These are phyloP conservation scores for Pseudogymnoascus sp. DNA, from an alignment of 2,329 filamentous ascomycete species.

Conservation along the genomic window DNA sequence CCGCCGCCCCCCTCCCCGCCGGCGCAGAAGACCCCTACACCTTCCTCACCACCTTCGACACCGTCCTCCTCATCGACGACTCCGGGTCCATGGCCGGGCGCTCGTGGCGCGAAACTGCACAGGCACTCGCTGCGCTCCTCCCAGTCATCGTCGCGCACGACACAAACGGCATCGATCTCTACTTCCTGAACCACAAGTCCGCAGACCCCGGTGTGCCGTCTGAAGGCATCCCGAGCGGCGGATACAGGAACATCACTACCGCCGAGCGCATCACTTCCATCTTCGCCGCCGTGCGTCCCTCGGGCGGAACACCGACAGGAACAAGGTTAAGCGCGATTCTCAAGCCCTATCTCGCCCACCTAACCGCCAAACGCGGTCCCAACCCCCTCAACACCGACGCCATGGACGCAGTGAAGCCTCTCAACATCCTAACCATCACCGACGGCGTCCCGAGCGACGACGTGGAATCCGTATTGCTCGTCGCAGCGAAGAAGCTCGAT, in stretches of 20 bases:
- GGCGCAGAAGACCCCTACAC: constrained; percentile 59
- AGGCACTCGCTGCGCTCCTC: constrained; percentile 64
- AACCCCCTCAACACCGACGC: constrained; percentile 17
- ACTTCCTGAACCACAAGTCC: constrained; percentile 70
- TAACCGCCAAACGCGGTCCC: constrained; percentile 32
- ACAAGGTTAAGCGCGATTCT: constrained; percentile 63
- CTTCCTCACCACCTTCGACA: constrained; percentile 76
- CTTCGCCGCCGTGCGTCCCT: constrained; percentile 59
- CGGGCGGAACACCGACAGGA: constrained; percentile 66
- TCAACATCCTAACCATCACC: constrained; percentile 90
- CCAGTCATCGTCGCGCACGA: constrained; percentile 77
- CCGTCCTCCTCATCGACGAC: constrained; percentile 85
- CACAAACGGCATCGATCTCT: constrained; percentile 77
- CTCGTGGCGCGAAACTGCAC: constrained; percentile 67
- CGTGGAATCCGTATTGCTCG: constrained; percentile 60
- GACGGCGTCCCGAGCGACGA: constrained; percentile 80
- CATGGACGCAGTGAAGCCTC: constrained; percentile 53
- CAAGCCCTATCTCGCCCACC: constrained; percentile 56
- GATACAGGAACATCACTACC: constrained; percentile 57
- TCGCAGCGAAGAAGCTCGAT: constrained; percentile 63
- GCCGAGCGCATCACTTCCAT: constrained; percentile 53
- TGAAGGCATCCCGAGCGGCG: constrained; percentile 35
- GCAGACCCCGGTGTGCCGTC: constrained; percentile 27
- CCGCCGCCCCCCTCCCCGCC: constrained; percentile 16
- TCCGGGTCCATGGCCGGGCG: constrained; percentile 73